Conservation (phyloP, 2,329 filamentous ascomycete genomes). For the Pseudogymnoascus sp. region DNA sequence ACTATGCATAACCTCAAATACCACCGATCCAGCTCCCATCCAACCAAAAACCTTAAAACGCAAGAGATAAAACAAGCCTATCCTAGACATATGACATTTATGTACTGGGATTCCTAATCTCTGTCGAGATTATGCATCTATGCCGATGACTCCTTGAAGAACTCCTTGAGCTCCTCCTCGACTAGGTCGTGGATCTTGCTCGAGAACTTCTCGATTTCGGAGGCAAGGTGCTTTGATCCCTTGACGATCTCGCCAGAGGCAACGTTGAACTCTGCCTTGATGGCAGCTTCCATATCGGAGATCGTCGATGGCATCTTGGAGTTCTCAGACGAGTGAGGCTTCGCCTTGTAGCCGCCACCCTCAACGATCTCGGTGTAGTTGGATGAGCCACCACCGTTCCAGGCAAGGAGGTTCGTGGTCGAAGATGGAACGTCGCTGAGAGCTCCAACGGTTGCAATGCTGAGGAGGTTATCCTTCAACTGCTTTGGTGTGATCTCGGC, state of each 20-base stretch:
- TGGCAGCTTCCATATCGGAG: conserved; percentile 51
- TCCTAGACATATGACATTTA: conserved; percentile 7
- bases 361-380: conserved; percentile 82
- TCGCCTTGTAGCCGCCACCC: conserved; percentile 60
- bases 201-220: conserved; percentile 52
- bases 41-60: conserved; percentile 23
- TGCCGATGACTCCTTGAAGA: conserved; percentile 39
- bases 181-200: conserved; percentile 55
- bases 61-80: conserved; percentile 10
- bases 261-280: conserved; percentile 47
- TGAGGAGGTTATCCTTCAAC: conserved; percentile 83
- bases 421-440: conserved; percentile 75
- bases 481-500: conserved; percentile 84
- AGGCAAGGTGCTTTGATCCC: conserved; percentile 42
- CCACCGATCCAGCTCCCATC: conserved; percentile 22
- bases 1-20: conserved; percentile 24
- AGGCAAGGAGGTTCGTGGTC: conserved; percentile 92
- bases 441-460: conserved; percentile 68
- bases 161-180: conserved; percentile 52
- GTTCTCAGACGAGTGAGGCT: conserved; percentile 34
- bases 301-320: conserved; percentile 42
- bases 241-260: conserved; percentile 49
- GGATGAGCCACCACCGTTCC: conserved; percentile 92
- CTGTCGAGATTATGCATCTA: conserved; percentile 20
- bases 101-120: background rate